Evolutionary conservation across 257 asterid species (phyloP), one percentile per base, ranked within the genome.

Genomic region (Nicotiana obtusifolia): DNA sequence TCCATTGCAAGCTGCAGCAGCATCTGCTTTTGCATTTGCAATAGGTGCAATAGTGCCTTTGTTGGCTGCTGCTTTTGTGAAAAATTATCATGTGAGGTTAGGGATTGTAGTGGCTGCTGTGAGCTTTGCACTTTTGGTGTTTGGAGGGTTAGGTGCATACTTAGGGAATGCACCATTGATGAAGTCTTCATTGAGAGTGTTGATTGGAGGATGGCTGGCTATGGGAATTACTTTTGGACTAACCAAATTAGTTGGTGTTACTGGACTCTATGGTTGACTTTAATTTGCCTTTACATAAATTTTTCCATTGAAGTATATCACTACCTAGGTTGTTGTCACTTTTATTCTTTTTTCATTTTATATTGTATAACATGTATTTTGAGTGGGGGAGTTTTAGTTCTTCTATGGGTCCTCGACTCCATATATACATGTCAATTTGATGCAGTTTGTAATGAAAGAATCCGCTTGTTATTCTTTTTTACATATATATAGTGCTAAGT

Each of bases 201-300:
- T 93, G 86, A 5, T 90, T 30, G 97, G 97, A 49, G 95, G 94
- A 19, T 91, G 91, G 93, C 6, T 87, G 68, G 94, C 95, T 17
- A 93, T 93, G 92, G 94, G 89, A 44, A 84, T 93, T 76, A 93
- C 97, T 15, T 93, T 88, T 83, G 97, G 97, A 5, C 30, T 93
- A 1, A 91, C 94, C 0, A 93, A 88, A 83, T 82, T 90, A 14
- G 78, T 90, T 20, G 90, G 93, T 54, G 82, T 81, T 1, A 30
- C 41, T 49, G 87, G 83, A 19, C 24, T 89, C 1, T 83, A 28
- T 71, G 61, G 2, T 44, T 71, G 28, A n/a, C 17, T 9, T 35
- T 62, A 6, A 2, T n/a, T 52, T 49, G 28, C 26, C 44, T 52
- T 28, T 41, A 3, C 3, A 13, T 2, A 1, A 37, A 17, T 5